Conservation (phyloP, 192 early-diverging fungal genomes). For the Tieghemiomyces parasiticus region DNA sequence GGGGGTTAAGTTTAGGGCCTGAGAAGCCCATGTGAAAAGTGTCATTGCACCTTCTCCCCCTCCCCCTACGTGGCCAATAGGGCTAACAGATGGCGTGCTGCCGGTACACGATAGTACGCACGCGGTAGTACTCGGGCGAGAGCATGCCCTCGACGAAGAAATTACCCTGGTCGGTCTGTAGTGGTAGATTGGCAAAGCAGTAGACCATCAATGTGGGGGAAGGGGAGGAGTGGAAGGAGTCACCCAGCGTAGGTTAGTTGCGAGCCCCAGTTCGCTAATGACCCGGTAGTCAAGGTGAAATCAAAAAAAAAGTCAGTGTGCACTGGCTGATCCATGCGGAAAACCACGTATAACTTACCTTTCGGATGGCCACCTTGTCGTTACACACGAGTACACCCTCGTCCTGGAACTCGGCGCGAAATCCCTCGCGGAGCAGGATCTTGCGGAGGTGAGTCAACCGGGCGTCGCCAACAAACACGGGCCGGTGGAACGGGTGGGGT, state of each 20-base stretch:
- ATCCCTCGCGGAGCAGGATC: slow-evolving; percentile 53
- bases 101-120: slow-evolving; percentile 29
- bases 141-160: slow-evolving; percentile 23
- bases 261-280: too few species aligned
- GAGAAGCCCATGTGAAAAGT: too few species aligned
- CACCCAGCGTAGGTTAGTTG: too few species aligned
- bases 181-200: neutral
- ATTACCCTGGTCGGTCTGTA: slow-evolving; percentile 9
- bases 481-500: slow-evolving; percentile 28
- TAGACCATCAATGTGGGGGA: too few species aligned
- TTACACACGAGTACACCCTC: slow-evolving; percentile 79
- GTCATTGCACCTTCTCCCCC: too few species aligned
- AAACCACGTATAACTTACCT: too few species aligned
- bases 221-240: too few species aligned
- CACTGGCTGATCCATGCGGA: too few species aligned
- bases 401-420: slow-evolving; percentile 64
- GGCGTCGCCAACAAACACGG: slow-evolving; percentile 77
- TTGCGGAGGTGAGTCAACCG: slow-evolving; percentile 67
- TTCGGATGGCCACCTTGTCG: slow-evolving; percentile 50
- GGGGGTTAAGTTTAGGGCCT: too few species aligned
- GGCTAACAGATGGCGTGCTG: slow-evolving; percentile 12
- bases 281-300: too few species aligned
- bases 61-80: too few species aligned
- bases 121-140: slow-evolving; percentile 28
- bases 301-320: too few species aligned